Percentiles rank a stretch among this genome's conserved stretches.
Conservation (phyloP, 345 rosid genomes). For the Citrus cavaleriei region DNA sequence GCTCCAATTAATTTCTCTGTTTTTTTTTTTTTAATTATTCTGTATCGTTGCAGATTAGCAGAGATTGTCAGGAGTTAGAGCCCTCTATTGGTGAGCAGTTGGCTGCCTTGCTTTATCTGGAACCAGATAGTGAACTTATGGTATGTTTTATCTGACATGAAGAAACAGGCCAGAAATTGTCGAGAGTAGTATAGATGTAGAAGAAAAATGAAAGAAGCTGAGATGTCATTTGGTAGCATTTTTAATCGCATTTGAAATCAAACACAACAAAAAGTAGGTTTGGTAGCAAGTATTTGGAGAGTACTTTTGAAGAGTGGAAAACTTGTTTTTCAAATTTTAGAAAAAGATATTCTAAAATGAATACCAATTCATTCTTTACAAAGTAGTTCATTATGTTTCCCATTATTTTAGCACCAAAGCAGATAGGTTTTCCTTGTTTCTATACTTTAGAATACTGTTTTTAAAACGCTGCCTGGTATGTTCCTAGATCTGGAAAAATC, state of each 20-base stretch:
- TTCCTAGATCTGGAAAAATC: not conserved
- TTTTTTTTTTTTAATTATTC: conserved; percentile 14
- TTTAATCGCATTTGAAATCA: not conserved
- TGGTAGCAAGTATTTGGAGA: not conserved
- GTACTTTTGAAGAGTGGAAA: not conserved
- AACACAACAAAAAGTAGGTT: not conserved
- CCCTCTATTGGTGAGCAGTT: conserved; percentile 89
- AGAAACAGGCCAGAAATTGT: not conserved
- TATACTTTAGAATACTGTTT: not conserved
- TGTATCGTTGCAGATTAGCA: conserved; percentile 68
- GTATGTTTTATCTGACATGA: conserved; percentile 38
- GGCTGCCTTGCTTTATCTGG: conserved; percentile 89
- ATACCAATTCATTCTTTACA: not conserved
- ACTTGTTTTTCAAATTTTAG: not conserved
- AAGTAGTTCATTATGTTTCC: not conserved
- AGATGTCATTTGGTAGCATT: not conserved
- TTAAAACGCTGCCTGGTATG: not conserved
- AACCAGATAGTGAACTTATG: conserved; percentile 99
- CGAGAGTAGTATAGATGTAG: not conserved
- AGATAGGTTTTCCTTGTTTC: not conserved
- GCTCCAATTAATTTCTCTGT: conserved; percentile 9
- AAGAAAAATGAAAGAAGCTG: not conserved
- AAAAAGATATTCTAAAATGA: not conserved
- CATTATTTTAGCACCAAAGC: not conserved
- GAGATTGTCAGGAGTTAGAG: conserved; percentile 99